Evolutionary conservation across 2,329 filamentous ascomycete species (phyloP).

Genomic region (Chaetomiaceae sp.): DNA sequence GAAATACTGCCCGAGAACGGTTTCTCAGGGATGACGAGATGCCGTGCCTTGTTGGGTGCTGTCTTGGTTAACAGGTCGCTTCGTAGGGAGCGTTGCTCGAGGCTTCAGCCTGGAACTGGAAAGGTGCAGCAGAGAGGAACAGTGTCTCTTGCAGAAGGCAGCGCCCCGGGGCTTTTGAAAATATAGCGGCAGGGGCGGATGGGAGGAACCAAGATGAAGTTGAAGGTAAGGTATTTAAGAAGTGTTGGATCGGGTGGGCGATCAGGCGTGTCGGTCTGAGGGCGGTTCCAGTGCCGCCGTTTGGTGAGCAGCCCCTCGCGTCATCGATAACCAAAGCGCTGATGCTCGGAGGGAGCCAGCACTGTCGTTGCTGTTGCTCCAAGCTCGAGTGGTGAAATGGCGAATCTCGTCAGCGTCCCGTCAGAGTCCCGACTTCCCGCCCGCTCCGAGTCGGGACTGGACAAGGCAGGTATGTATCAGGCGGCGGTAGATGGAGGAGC

Average conservation of each 20-base stretch:
- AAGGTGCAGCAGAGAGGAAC: too few relatives aligned
- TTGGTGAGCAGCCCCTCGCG: not conserved
- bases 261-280: not conserved
- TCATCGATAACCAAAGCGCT: not conserved
- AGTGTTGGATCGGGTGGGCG: not conserved
- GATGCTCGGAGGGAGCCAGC: too few relatives aligned
- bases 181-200: too few relatives aligned
- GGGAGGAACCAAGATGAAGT: too few relatives aligned
- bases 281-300: not conserved
- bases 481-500: not conserved
- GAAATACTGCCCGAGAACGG: not conserved
- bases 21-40: not conserved
- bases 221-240: too few relatives aligned
- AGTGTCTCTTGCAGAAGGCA: too few relatives aligned
- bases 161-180: too few relatives aligned
- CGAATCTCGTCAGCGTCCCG: too few relatives aligned
- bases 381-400: not conserved
- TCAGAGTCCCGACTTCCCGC: not conserved
- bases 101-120: too few relatives aligned
- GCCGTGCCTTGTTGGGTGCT: not conserved
- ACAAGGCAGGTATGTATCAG: not conserved
- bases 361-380: not conserved
- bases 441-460: not conserved
- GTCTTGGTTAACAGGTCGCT: too few relatives aligned
- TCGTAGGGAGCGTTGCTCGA: too few relatives aligned